Evolutionary conservation across 768 basidiomycete genomes (phyloP), one percentile per base, ranked within the genome.

Genomic region (Austroboletus eburneus): DNA sequence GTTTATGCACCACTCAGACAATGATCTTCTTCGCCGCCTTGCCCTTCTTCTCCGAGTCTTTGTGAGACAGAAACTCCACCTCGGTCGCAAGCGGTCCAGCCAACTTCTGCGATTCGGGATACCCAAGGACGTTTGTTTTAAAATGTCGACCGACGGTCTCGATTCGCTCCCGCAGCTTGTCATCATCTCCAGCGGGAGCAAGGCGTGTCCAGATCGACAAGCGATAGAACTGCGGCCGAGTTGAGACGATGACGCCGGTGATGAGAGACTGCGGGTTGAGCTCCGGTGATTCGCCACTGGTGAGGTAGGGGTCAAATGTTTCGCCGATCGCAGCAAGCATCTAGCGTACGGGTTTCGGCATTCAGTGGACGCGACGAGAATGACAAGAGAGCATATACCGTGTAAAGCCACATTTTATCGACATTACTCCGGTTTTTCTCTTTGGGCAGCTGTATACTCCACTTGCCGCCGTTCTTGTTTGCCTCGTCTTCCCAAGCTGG

Each of bases 281-380:
- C 37, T 69, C 76, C 51, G 64, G 50, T 16, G 64, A 17, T 58
- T 68, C 54, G 72, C 78, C 38, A 69, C 59, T 48, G 20, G 83
- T 76, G 39, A 90, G 77, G 44, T 83, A 79, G 14, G 94, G 91
- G 68, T 98, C 96, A 66, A 96, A 97, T 0, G 93, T 99, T 71
- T 99, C 96, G 43, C 96, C 96, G 55, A 99, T 99, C 37, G 95
- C 96, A 50, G 96, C 96, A 48, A 99, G 83, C 95, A 98, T 97
- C 96, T 98, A 67, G 23, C 34, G 34, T 23, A n/a, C n/a, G n/a
- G 14, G 7, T 20, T n/a, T n/a, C 32, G 45, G 36, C 10, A 10
- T 22, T 57, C 18, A 55, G 49, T 13, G 24, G 18, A 34, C 29
- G 10, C 22, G 7, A 45, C 20, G 37, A 7, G 8, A 9, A 14